These are phyloP conservation scores for Lepiota venenata DNA, from an alignment of 768 basidiomycete species.

Conservation along the genomic window DNA sequence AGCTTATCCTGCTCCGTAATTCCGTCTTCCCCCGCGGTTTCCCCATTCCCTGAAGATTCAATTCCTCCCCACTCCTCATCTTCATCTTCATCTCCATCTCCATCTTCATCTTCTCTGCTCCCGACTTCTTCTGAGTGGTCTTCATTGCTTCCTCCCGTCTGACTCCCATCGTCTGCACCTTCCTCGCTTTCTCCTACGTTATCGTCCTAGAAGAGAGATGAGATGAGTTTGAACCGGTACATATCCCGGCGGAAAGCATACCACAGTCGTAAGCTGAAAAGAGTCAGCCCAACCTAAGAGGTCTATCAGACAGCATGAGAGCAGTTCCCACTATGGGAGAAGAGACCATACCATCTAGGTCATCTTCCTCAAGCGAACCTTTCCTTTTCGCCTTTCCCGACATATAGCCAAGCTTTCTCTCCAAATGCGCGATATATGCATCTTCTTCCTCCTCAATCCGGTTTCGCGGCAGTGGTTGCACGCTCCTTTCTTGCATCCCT, in stretches of 20 bases:
- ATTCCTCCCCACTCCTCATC: conserved; percentile 37
- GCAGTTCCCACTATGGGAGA: neutral
- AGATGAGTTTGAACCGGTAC: neutral
- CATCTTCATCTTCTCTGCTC: conserved; percentile 23
- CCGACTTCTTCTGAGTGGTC: conserved; percentile 19
- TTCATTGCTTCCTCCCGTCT: neutral
- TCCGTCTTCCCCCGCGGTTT: conserved; percentile 15
- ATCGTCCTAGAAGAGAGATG: neutral
- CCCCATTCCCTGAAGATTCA: conserved; percentile 8
- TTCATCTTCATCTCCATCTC: conserved; percentile 21
- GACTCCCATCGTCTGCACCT: conserved; percentile 7
- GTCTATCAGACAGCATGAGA: conserved; percentile 31
- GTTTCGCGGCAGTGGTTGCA: conserved; percentile 3
- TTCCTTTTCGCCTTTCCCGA: conserved; percentile 40
- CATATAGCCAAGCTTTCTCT: conserved; percentile 65
- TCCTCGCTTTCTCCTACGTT: conserved; percentile 20
- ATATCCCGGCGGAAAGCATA: conserved; percentile 11
- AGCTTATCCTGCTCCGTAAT: conserved; percentile 13
- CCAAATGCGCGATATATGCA: conserved; percentile 80
- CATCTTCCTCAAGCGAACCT: conserved; percentile 62
- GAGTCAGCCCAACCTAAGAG: conserved; percentile 51
- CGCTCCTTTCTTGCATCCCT: conserved; percentile 3
- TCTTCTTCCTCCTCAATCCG: conserved; percentile 64
- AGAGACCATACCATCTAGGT: conserved; percentile 66
- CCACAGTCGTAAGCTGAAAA: conserved; percentile 19